These are phyloP conservation scores for Calonectria leucothoes DNA, from an alignment of 2,329 filamentous ascomycete species.

Conservation along the genomic window DNA sequence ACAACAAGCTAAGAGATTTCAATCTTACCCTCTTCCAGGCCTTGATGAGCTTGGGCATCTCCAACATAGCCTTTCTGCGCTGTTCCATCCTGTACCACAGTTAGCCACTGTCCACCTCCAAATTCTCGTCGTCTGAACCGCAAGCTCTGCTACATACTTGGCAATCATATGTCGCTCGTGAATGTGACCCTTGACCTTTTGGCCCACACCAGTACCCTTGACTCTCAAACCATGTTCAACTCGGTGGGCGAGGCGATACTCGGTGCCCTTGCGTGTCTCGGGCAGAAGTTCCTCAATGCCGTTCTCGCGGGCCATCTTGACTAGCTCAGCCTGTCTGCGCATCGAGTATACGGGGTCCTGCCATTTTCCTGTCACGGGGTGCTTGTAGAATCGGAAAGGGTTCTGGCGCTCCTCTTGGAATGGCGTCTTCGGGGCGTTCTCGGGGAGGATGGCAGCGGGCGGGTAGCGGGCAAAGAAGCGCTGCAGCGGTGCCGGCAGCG, in stretches of 20 bases:
- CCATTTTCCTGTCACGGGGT: constrained; percentile 84
- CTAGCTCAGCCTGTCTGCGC: constrained; percentile 88
- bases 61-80: constrained; percentile 90
- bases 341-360: constrained; percentile 85
- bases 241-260: constrained; percentile 75
- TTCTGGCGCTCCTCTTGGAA: constrained; percentile 73
- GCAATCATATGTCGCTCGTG: constrained; percentile 89
- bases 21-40: constrained; percentile 86
- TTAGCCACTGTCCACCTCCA: constrained; percentile 27
- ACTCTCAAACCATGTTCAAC: constrained; percentile 85
- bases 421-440: constrained; percentile 55
- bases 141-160: constrained; percentile 63
- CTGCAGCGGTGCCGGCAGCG: constrained; percentile 81
- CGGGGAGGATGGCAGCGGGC: constrained; percentile 70
- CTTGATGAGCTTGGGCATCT: constrained; percentile 92
- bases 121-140: not conserved
- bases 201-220: constrained; percentile 92
- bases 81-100: constrained; percentile 76
- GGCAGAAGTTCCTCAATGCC: constrained; percentile 87
- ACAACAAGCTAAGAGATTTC: not conserved
- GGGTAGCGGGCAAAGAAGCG: constrained; percentile 93
- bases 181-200: constrained; percentile 94
- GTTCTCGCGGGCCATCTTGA: constrained; percentile 83
- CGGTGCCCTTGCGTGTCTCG: constrained; percentile 79
- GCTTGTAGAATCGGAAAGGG: constrained; percentile 84